A percentile compares a stretch with the other conserved stretches of the same genome.
Evolutionary conservation across 129 eudicot genomes (phyloP).

Genomic region (Arctium lappa): DNA sequence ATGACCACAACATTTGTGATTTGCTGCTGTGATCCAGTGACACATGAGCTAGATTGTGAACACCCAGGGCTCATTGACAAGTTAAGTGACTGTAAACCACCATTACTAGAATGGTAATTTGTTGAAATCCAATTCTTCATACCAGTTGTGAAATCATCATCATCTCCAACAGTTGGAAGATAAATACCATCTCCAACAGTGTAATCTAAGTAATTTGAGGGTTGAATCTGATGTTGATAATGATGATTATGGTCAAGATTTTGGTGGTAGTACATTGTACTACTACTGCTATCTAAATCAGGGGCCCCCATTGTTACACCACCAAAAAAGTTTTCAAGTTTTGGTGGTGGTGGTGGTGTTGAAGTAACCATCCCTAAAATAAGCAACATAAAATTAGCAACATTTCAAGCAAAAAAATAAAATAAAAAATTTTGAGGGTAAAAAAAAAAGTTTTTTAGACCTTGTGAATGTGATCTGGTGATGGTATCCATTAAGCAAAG

Average conservation of each 20-base stretch:
- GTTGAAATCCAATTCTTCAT: slow-evolving; percentile 54
- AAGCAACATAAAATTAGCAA: slow-evolving; percentile 19
- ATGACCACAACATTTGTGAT: slow-evolving; percentile 57
- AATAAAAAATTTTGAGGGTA: not conserved
- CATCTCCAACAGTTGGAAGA: slow-evolving; percentile 40
- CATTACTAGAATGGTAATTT: slow-evolving; percentile 22
- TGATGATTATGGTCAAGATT: slow-evolving; percentile 23
- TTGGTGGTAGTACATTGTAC: slow-evolving; percentile 55
- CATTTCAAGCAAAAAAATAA: slow-evolving; percentile 10
- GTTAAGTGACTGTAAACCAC: slow-evolving; percentile 73
- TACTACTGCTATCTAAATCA: slow-evolving; percentile 38
- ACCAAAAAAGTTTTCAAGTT: slow-evolving; percentile 90
- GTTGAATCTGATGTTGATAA: slow-evolving; percentile 34
- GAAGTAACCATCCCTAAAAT: slow-evolving; percentile 48
- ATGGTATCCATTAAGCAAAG: slow-evolving; percentile 68
- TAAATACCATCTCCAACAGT: slow-evolving; percentile 30
- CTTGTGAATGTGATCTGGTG: slow-evolving; percentile 54
- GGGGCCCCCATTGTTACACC: slow-evolving; percentile 73
- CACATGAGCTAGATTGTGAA: slow-evolving; percentile 76
- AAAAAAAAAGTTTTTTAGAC: slow-evolving; percentile 17
- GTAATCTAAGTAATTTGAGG: slow-evolving; percentile 50
- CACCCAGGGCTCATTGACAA: slow-evolving; percentile 88
- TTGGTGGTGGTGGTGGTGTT: slow-evolving; percentile 69
- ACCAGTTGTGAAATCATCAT: slow-evolving; percentile 21
- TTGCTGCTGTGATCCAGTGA: slow-evolving; percentile 64